These are phyloP conservation scores for Ascoidea tarda DNA, from an alignment of 805 yeast genomes.

Conservation along the genomic window DNA sequence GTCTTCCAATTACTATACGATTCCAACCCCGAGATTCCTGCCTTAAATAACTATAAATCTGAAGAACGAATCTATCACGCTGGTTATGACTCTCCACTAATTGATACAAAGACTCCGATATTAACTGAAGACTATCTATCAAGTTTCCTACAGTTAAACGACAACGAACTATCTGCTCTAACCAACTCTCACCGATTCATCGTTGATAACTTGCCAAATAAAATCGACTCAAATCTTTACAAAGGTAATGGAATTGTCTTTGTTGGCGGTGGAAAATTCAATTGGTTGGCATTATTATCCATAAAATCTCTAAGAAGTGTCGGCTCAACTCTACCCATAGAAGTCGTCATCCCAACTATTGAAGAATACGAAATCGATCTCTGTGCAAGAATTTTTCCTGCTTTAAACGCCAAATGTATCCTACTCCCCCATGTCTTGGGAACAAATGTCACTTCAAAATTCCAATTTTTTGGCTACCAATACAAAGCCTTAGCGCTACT, in stretches of 20 bases:
- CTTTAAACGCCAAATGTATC: constrained; percentile 49
- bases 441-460: constrained; percentile 30
- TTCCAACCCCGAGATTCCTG: constrained; percentile 30
- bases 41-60: constrained; percentile 28
- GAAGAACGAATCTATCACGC: constrained; percentile 39
- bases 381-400: constrained; percentile 49
- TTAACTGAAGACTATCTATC: constrained; percentile 40
- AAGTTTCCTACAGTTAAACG: constrained; percentile 30
- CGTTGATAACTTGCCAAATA: constrained; percentile 31
- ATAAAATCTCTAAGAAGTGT: constrained; percentile 32
- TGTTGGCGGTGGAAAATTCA: constrained; percentile 49
- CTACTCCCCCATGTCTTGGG: constrained; percentile 51
- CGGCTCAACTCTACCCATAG: constrained; percentile 49
- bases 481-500: constrained; percentile 55
- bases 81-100: constrained; percentile 27
- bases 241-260: constrained; percentile 45
- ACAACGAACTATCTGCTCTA: constrained; percentile 29
- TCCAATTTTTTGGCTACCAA: constrained; percentile 47
- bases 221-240: constrained; percentile 17
- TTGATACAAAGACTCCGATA: constrained; percentile 20
- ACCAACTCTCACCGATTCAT: constrained; percentile 31
- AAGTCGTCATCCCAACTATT: constrained; percentile 50
- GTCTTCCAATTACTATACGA: constrained; percentile 27
- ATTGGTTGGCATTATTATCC: constrained; percentile 38
- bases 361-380: constrained; percentile 57